These are phyloP conservation scores for Dimocarpus longan DNA, from an alignment of 345 rosid species.

Conservation along the genomic window DNA sequence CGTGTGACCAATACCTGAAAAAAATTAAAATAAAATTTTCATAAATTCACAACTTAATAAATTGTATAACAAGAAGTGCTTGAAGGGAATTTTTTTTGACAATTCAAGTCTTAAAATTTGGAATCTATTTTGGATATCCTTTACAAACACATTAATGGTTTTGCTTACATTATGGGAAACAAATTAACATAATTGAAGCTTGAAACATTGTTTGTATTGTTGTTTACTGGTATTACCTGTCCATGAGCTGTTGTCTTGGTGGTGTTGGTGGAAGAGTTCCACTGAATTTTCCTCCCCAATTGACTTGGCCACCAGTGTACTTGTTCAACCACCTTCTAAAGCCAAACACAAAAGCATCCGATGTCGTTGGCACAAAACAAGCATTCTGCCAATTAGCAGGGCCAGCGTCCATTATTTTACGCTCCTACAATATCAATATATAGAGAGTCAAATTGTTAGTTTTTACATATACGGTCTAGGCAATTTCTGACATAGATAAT, in stretches of 20 bases:
- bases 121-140: too few species aligned
- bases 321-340: not conserved
- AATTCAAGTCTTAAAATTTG: too few species aligned
- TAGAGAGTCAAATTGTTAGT: too few species aligned
- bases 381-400: constrained; percentile 73
- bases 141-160: too few species aligned
- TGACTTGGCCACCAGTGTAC: not conserved
- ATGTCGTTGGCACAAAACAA: constrained; percentile 75
- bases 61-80: not conserved
- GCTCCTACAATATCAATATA: not conserved
- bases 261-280: constrained; percentile 62
- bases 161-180: too few species aligned
- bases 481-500: too few species aligned
- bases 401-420: constrained; percentile 63
- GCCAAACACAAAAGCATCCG: not conserved
- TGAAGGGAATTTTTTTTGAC: too few species aligned
- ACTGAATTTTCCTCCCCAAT: not conserved
- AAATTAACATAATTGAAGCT: too few species aligned
- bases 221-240: constrained; percentile 44
- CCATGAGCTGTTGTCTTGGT: constrained; percentile 70
- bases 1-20: constrained; percentile 76
- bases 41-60: not conserved
- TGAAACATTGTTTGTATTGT: not conserved
- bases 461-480: too few species aligned
- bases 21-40: not conserved